A percentile compares a stretch with the other conserved stretches of the same genome.
phyloP scores from a whole-genome alignment of 2,329 filamentous ascomycete genomes.

The Arthroderma sp. region DNA sequence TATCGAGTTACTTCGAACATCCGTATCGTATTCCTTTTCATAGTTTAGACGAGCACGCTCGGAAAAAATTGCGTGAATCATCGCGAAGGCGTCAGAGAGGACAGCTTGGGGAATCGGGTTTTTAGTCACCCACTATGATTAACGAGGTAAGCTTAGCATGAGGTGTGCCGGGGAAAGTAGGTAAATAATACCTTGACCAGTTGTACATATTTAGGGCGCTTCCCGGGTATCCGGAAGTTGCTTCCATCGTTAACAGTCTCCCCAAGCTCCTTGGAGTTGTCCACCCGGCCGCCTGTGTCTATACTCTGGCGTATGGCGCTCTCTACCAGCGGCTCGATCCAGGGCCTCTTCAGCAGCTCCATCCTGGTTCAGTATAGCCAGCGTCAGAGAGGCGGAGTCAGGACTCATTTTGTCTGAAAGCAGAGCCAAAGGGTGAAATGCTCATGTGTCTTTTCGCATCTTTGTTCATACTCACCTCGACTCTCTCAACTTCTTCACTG shows the following conservation, averaged over 20 bases:
- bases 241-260: slow-evolving; percentile 21
- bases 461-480: not conserved
- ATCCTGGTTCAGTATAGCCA: slow-evolving; percentile 2
- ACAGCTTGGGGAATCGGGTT: slow-evolving; percentile 15
- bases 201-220: slow-evolving; percentile 16
- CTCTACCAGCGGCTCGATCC: slow-evolving; percentile 2
- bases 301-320: not conserved
- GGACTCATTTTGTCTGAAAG: not conserved
- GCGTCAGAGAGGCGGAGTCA: not conserved
- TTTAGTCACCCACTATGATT: slow-evolving; percentile 20
- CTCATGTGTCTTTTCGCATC: not conserved
- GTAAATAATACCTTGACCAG: slow-evolving; percentile 22
- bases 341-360: not conserved
- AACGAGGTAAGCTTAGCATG: too few relatives aligned
- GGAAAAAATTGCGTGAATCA: slow-evolving; percentile 25
- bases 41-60: slow-evolving; percentile 19
- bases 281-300: not conserved
- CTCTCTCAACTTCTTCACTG: not conserved
- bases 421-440: not conserved
- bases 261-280: not conserved
- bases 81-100: slow-evolving; percentile 27
- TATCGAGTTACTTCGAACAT: slow-evolving; percentile 16
- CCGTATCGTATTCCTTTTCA: slow-evolving; percentile 12
- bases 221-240: slow-evolving; percentile 22
- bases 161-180: too few relatives aligned